phyloP scores from a whole-genome alignment of 2,329 filamentous ascomycete species.

The Cryphonectria nitschkei region DNA sequence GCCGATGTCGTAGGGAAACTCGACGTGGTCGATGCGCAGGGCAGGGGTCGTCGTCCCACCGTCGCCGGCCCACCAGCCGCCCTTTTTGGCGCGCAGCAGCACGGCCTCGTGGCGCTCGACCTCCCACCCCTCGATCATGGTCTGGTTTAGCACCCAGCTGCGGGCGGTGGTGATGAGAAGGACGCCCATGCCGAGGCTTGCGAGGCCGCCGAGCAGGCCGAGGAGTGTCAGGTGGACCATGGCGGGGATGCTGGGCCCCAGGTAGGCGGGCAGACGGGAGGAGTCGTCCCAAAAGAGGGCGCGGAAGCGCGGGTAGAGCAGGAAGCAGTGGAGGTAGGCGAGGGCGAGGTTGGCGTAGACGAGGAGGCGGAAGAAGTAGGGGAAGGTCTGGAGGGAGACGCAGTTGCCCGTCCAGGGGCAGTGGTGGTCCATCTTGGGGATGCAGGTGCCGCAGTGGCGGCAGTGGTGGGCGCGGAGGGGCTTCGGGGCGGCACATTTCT shows the following conservation, averaged over 20 bases:
- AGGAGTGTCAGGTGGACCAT: slow-evolving; percentile 66
- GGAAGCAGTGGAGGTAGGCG: slow-evolving; percentile 59
- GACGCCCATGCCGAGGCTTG: slow-evolving; percentile 64
- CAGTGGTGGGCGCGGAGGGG: slow-evolving; percentile 83
- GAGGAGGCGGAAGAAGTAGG: slow-evolving; percentile 81
- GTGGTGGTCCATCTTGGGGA: slow-evolving; percentile 85
- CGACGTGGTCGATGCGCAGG: slow-evolving; percentile 62
- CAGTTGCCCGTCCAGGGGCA: slow-evolving; percentile 86
- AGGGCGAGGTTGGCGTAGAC: slow-evolving; percentile 69
- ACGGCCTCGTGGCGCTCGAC: slow-evolving; percentile 65
- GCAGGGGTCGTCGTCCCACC: slow-evolving; percentile 26
- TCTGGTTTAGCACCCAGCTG: slow-evolving; percentile 69
- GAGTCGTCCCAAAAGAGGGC: slow-evolving; percentile 64
- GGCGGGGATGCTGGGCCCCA: slow-evolving; percentile 66
- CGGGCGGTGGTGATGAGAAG: slow-evolving; percentile 66
- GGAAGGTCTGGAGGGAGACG: slow-evolving; percentile 79
- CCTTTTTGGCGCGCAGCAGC: slow-evolving; percentile 49
- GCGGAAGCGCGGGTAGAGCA: slow-evolving; percentile 62
- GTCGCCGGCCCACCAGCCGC: slow-evolving; percentile 43
- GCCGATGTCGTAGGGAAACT: slow-evolving; percentile 83
- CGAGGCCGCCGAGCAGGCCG: slow-evolving; percentile 59
- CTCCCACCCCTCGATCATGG: slow-evolving; percentile 83
- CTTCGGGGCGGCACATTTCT: slow-evolving; percentile 74
- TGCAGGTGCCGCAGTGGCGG: slow-evolving; percentile 72
- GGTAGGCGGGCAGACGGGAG: slow-evolving; percentile 72